Percentiles rank a stretch among this genome's conserved stretches.
These are phyloP conservation scores for Wickerhamomyces sp. DNA, from an alignment of 1,139 yeast genomes.

Conservation along the genomic window DNA sequence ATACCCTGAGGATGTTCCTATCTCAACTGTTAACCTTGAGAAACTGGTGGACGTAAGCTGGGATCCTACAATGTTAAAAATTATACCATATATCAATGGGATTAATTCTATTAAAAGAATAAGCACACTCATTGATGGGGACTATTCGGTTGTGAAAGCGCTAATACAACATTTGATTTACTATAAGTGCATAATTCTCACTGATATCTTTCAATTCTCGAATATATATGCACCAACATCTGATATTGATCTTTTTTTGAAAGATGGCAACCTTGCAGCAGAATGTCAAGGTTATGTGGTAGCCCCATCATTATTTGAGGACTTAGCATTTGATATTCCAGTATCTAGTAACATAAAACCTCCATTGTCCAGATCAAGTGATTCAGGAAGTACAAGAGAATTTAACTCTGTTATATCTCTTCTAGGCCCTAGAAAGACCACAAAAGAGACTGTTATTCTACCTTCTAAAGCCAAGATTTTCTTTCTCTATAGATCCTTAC, in stretches of 20 bases:
- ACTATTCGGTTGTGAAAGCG: conserved; percentile 70
- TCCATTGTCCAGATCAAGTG: background rate
- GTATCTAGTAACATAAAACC: background rate
- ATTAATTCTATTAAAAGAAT: conserved; percentile 76
- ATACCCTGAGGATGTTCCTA: conserved; percentile 76
- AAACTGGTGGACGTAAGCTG: conserved; percentile 82
- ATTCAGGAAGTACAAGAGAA: background rate
- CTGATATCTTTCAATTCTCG: conserved; percentile 85
- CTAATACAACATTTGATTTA: conserved; percentile 91
- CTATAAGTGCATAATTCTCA: conserved; percentile 76
- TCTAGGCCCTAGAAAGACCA: conserved; percentile 6
- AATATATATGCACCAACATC: conserved; percentile 91
- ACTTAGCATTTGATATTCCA: conserved; percentile 24
- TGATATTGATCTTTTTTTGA: conserved; percentile 61
- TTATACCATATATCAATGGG: conserved; percentile 84
- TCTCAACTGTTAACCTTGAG: conserved; percentile 69
- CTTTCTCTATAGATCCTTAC: conserved; percentile 69
- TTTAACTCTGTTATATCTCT: conserved; percentile 9
- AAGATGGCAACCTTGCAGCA: conserved; percentile 61
- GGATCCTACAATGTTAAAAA: conserved; percentile 95
- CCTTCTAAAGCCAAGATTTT: conserved; percentile 70
- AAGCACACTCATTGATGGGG: conserved; percentile 77
- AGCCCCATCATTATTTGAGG: conserved; percentile 23
- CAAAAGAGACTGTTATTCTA: conserved; percentile 29
- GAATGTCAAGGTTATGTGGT: conserved; percentile 84